phyloP scores from a whole-genome alignment of 2,329 filamentous ascomycete species.

The Sporothrix schenckii region DNA sequence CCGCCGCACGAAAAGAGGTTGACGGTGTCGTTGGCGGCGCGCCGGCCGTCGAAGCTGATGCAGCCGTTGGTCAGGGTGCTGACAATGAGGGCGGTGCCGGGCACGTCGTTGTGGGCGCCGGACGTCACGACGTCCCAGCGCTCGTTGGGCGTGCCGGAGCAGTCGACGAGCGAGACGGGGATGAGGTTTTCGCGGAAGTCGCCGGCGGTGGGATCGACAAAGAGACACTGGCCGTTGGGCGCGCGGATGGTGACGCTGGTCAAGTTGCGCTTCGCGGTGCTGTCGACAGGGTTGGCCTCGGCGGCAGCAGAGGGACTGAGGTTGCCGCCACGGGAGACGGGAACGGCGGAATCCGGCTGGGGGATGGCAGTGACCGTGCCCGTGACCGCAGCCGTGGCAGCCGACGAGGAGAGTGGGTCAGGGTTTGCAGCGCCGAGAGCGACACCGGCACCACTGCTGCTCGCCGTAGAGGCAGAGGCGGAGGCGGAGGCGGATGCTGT shows the following conservation, averaged over 20 bases:
- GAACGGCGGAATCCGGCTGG: slow-evolving; percentile 49
- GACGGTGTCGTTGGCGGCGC: slow-evolving; percentile 51
- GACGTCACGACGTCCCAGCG: slow-evolving; percentile 56
- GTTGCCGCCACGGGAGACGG: slow-evolving; percentile 55
- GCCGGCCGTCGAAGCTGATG: slow-evolving; percentile 53
- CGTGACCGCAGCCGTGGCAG: not conserved
- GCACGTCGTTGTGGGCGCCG: slow-evolving; percentile 54
- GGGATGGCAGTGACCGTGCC: slow-evolving; percentile 41
- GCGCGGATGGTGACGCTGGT: slow-evolving; percentile 51
- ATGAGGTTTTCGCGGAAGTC: slow-evolving; percentile 60
- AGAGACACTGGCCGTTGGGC: slow-evolving; percentile 55
- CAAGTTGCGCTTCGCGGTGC: slow-evolving; percentile 52
- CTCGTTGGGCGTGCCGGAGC: slow-evolving; percentile 51
- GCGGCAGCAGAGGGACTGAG: slow-evolving; percentile 55
- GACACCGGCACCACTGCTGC: not conserved
- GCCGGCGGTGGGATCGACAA: slow-evolving; percentile 55
- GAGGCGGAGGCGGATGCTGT: slow-evolving; percentile 19
- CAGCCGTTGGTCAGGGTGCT: slow-evolving; percentile 57
- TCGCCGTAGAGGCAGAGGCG: too few relatives aligned
- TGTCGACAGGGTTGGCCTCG: slow-evolving; percentile 53
- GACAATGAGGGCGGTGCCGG: slow-evolving; percentile 50
- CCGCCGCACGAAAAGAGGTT: slow-evolving; percentile 58
- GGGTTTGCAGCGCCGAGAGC: slow-evolving; percentile 29
- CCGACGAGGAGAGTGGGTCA: slow-evolving; percentile 1
- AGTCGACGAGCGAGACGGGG: slow-evolving; percentile 51